Conservation (phyloP, 345 rosid species). For the Psidium guajava region DNA sequence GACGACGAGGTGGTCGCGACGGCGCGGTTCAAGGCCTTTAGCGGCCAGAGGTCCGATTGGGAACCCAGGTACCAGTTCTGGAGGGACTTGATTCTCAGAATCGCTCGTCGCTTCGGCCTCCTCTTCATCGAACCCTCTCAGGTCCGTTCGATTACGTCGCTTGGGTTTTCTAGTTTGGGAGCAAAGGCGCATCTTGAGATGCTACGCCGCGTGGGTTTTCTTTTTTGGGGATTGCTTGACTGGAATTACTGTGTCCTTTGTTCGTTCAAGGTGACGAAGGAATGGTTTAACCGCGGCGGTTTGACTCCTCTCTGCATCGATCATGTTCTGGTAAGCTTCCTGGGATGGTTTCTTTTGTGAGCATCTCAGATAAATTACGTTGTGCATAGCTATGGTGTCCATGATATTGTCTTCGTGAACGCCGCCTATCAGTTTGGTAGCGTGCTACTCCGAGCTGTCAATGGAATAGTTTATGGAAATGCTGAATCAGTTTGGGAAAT, state of each 20-base stretch:
- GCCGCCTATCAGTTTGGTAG: background rate
- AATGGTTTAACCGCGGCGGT: conserved; percentile 75
- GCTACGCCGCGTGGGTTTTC: background rate
- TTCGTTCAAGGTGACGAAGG: conserved; percentile 33
- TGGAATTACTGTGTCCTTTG: background rate
- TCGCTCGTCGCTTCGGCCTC: conserved; percentile 42
- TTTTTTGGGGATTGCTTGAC: background rate
- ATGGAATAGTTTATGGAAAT: background rate
- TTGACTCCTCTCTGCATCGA: conserved; percentile 79
- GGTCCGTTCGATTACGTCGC: conserved; percentile 12
- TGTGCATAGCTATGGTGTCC: background rate
- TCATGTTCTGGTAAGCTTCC: conserved; percentile 58
- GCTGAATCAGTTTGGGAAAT: background rate
- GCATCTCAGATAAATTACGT: background rate
- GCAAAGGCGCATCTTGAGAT: background rate
- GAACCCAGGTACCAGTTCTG: conserved; percentile 59
- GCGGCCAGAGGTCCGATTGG: conserved; percentile 93
- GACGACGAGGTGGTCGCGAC: conserved; percentile 60
- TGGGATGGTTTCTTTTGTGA: background rate
- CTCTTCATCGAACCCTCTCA: conserved; percentile 45
- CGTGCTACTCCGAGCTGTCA: background rate
- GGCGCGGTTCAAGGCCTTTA: conserved; percentile 83
- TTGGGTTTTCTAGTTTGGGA: background rate
- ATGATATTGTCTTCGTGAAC: background rate
- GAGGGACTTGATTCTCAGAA: conserved; percentile 58